Evolutionary conservation across 1,284 basidiomycete species (phyloP), one percentile per base, ranked within the genome.

Genomic region (Trichosporon sp.): DNA sequence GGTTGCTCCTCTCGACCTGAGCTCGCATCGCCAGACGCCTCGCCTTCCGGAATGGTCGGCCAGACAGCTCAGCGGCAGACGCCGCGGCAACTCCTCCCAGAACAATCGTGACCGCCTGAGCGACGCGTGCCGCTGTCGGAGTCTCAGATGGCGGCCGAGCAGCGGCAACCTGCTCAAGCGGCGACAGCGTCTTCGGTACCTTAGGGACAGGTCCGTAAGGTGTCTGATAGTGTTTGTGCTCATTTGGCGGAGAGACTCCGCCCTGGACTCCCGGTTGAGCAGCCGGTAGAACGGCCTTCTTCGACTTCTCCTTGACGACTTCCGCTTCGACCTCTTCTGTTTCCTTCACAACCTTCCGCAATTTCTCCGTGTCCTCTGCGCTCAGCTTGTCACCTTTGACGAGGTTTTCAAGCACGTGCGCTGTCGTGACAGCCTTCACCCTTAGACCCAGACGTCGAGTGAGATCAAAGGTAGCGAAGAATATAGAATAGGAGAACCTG

Each of bases 381-480:
- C 18, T 32, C 3, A 60, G 56, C 27, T 60, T 31, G 27, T 31
- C 27, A 4, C 18, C 15, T 15, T 60, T 6, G 18, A 31, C 23
- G 29, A 32, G 6, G 18, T 32, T 60, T 29, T 60, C 56, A 12
- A 60, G 27, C 3, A 60, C 60, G 34, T 58, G 42, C 34, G 56
- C 42, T 5, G 63, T 63, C 27, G 51, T 53, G 21, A 62, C 32
- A 23, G 29, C 53, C 66, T 83, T 83, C 25, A 82, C 80, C 1
- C 78, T 76, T 8, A 83, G 69, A 9, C 79, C 79, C 0, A 77
- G 71, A 12, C 82, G 73, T 3, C 82, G 72, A 5, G 82, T 82
- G 6, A 82, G 65, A 66, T 83, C 82, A 62, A 83, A 83, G 0
- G 80, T 77, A 11, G 82, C 81, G 64, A 83, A 83, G 74, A 83